Evolutionary conservation across 176 grass and related monocot genomes (phyloP).

Genomic region (Oryza rufipogon): DNA sequence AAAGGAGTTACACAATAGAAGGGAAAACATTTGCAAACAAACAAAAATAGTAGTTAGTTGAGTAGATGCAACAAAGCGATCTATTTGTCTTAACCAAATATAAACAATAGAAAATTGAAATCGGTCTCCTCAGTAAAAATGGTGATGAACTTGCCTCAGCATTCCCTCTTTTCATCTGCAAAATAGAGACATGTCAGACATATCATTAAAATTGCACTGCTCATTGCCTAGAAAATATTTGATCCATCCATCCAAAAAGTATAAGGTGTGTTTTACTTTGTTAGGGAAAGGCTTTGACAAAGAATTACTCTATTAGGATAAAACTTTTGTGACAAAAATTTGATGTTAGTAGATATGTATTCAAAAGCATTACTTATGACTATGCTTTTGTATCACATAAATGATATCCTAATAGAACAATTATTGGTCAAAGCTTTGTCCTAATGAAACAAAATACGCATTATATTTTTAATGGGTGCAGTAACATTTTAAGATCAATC

Average conservation of each 20-base stretch:
- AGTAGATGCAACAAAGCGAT: background rate
- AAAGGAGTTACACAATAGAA: slow-evolving; percentile 35
- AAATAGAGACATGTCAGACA: slow-evolving; percentile 38
- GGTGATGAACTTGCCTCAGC: slow-evolving; percentile 67
- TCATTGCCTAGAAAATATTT: slow-evolving; percentile 27
- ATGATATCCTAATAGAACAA: too few species aligned
- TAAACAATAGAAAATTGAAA: slow-evolving; percentile 19
- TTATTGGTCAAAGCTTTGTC: too few species aligned
- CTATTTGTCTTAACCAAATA: slow-evolving; percentile 24
- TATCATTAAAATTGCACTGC: slow-evolving; percentile 20
- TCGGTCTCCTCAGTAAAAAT: slow-evolving; percentile 26
- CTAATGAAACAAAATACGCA: too few species aligned
- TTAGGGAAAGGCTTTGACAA: too few species aligned
- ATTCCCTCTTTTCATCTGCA: slow-evolving; percentile 95
- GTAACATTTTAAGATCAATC: slow-evolving; percentile 13
- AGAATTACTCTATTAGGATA: too few species aligned
- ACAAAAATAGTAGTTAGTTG: background rate
- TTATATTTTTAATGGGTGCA: too few species aligned
- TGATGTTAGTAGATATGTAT: too few species aligned
- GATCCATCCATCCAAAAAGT: too few species aligned
- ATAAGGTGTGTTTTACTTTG: too few species aligned
- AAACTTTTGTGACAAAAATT: too few species aligned
- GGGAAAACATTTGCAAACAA: background rate
- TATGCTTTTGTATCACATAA: too few species aligned
- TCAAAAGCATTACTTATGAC: too few species aligned